Conservation (phyloP, 2,329 filamentous ascomycete genomes). For the Ophiognomonia clavigignenti-juglandacearum region DNA sequence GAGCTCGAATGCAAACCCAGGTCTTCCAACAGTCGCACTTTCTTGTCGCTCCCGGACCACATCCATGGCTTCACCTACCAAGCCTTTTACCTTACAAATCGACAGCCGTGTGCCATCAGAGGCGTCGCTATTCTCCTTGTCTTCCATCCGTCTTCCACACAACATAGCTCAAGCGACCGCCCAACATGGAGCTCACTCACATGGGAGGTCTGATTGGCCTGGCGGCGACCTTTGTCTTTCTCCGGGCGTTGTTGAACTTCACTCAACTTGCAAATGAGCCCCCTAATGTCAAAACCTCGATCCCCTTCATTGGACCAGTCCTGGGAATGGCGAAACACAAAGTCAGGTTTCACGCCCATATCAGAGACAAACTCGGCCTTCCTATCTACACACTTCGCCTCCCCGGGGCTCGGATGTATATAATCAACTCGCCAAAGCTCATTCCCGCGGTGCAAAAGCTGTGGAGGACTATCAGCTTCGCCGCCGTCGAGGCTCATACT, state of each 20-base stretch:
- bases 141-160: neutral
- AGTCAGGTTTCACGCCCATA: neutral
- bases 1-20: neutral
- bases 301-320: slow-evolving; percentile 23
- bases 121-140: neutral
- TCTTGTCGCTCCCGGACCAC: neutral
- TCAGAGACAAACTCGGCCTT: neutral
- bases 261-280: slow-evolving; percentile 24
- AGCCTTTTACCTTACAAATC: neutral
- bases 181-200: neutral
- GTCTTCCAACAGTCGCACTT: neutral
- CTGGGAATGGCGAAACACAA: slow-evolving; percentile 18
- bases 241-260: slow-evolving; percentile 18
- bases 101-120: neutral
- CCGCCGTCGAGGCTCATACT: neutral
- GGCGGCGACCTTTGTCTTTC: slow-evolving; percentile 20
- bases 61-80: neutral
- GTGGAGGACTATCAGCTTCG: neutral
- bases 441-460: neutral
- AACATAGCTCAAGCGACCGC: neutral
- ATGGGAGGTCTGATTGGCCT: neutral
- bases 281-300: slow-evolving; percentile 16
- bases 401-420: neutral
- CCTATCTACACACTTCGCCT: slow-evolving; percentile 5
- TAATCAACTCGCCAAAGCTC: slow-evolving; percentile 1